These are phyloP conservation scores for Colletotrichum simmondsii DNA, from an alignment of 2,329 filamentous ascomycete genomes.

Conservation along the genomic window DNA sequence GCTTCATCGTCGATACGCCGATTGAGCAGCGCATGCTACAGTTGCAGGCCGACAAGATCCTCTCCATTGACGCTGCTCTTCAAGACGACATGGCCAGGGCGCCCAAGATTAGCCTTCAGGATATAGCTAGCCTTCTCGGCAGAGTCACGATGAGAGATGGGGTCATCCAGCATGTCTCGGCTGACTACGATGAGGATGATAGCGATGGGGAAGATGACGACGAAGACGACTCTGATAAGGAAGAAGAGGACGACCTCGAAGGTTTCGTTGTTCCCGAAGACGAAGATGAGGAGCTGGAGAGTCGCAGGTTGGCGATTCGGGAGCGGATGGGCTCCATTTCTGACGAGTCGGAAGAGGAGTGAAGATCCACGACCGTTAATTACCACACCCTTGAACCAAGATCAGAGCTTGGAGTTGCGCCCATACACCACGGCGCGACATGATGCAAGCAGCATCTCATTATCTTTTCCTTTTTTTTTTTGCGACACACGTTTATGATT, in stretches of 20 bases:
- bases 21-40: slow-evolving; percentile 67
- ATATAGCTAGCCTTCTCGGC: slow-evolving; percentile 2
- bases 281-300: neutral
- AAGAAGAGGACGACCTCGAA: neutral
- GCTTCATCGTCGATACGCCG: slow-evolving; percentile 64
- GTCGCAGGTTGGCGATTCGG: neutral
- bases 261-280: slow-evolving; percentile 8
- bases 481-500: neutral
- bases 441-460: neutral
- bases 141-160: neutral
- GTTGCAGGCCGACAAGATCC: slow-evolving; percentile 65
- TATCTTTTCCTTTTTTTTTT: neutral
- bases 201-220: neutral
- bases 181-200: neutral
- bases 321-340: neutral
- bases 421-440: neutral
- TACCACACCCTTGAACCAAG: fast-evolving
- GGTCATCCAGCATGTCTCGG: neutral
- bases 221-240: neutral
- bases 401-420: neutral
- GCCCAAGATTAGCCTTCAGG: neutral
- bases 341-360: neutral
- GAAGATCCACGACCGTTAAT: neutral
- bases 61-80: neutral
- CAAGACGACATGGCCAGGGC: neutral